Base-by-base conservation (phyloP, 2,329 filamentous ascomycete genomes). In the Cordyceps tenuipes region DNA sequence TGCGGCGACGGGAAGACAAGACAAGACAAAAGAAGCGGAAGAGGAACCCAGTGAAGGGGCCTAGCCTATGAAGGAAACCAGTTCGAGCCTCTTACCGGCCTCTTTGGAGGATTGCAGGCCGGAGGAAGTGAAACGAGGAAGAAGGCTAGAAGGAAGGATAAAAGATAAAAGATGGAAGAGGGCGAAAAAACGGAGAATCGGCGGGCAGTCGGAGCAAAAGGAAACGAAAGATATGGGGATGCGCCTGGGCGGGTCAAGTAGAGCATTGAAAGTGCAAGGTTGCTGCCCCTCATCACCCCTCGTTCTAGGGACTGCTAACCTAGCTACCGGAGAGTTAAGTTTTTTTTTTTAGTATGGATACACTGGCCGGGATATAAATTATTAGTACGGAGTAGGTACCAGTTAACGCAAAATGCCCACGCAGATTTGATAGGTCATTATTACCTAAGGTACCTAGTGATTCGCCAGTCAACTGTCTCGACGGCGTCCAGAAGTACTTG, bases 41-140 rank as follows among this genome's bases (percentile, higher is more conserved):
- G 29, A 53, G 57, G 50, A 53, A 59, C 57, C 57, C 57, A 59
- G 50, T 59, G 10, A 59, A 59, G 57, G 57, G 57, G 57, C 57
- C 57, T 53, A 34, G 57, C 57, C 57, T 53, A 34, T 31, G 15
- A 21, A 34, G 9, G 15, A 13, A 29, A 23, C 5, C 29, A n/a
- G 26, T 19, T 21, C n/a, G n/a, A 26, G 41, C 53, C 44, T 52
- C 41, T 39, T 21, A 26, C 48, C 39, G 1, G 29, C 39, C 39
- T 9, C 4, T 21, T 34, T 23, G 13, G 36, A 31, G 39, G 44
- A 1, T 19, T 13, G 10, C 21, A 29, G 29, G 57, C 21, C 26
- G 44, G 57, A 31, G 36, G n/a, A 48, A 41, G 49, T 29, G 48
- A 47, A 15, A 57, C 12, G 43, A 34, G 43, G 23, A 56, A 47